These are phyloP conservation scores for Hexamita inflata DNA, from an alignment of 208 protist genomes.

Conservation along the genomic window DNA sequence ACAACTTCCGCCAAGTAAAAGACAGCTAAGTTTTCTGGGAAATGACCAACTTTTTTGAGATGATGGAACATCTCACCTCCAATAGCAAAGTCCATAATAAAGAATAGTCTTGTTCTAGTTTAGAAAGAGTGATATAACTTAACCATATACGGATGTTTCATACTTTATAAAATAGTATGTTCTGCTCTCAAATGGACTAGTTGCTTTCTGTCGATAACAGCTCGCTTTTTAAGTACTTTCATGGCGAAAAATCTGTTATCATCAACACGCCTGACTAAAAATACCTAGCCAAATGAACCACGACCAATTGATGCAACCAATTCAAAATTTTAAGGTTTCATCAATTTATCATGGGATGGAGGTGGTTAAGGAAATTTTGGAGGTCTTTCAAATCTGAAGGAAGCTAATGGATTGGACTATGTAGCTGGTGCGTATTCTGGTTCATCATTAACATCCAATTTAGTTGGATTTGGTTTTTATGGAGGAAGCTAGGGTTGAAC, in stretches of 20 bases:
- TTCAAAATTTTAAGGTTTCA: slow-evolving; percentile 40
- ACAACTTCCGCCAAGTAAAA: slow-evolving; percentile 54
- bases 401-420: slow-evolving; percentile 5
- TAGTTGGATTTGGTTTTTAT: neutral
- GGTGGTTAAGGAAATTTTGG: neutral
- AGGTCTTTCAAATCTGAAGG: neutral
- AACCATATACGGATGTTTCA: slow-evolving; percentile 52
- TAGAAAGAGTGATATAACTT: slow-evolving; percentile 56
- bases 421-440: no score
- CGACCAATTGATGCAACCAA: slow-evolving; percentile 42
- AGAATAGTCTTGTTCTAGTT: slow-evolving; percentile 51
- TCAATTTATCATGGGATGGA: neutral
- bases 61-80: slow-evolving; percentile 54
- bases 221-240: slow-evolving; percentile 53
- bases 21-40: slow-evolving; percentile 27
- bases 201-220: slow-evolving; percentile 45
- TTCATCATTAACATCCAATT: neutral
- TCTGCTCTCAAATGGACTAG: slow-evolving; percentile 43
- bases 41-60: slow-evolving; percentile 37
- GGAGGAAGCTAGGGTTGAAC: neutral
- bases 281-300: slow-evolving; percentile 53
- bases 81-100: slow-evolving; percentile 54
- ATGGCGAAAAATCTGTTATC: slow-evolving; percentile 54
- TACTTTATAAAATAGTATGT: slow-evolving; percentile 37
- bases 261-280: slow-evolving; percentile 51